Evolutionary conservation across 495 filamentous ascomycete genomes (phyloP).

Genomic region (Penicillium cataractarum): DNA sequence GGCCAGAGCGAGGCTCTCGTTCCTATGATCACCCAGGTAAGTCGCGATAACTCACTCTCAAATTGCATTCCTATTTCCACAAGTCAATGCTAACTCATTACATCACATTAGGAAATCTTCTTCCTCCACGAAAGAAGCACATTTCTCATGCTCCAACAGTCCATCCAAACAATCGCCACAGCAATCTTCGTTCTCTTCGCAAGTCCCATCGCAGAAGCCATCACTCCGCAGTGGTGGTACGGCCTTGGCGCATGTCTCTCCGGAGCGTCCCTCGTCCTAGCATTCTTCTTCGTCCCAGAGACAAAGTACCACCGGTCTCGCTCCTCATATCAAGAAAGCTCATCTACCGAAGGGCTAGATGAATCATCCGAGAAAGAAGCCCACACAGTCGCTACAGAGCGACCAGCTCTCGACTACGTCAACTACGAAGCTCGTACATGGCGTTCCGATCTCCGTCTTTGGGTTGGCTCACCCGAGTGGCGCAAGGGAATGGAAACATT

Average conservation of each 20-base stretch:
- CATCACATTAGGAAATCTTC: slow-evolving; percentile 32
- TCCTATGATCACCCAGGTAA: slow-evolving; percentile 39
- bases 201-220: slow-evolving; percentile 39
- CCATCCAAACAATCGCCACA: slow-evolving; percentile 34
- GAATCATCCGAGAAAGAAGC: slow-evolving; percentile 3
- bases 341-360: neutral
- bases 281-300: slow-evolving; percentile 70
- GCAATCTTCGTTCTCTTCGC: slow-evolving; percentile 36
- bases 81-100: neutral
- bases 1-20: slow-evolving; percentile 9
- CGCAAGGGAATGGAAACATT: slow-evolving; percentile 26
- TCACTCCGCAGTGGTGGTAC: slow-evolving; percentile 42
- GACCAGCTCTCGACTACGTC: slow-evolving; percentile 30
- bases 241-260: slow-evolving; percentile 33
- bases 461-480: slow-evolving; percentile 36
- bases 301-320: slow-evolving; percentile 55
- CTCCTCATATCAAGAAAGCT: slow-evolving; percentile 27
- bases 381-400: slow-evolving; percentile 16
- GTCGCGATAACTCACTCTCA: neutral
- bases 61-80: neutral
- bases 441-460: slow-evolving; percentile 34
- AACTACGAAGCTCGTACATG: slow-evolving; percentile 28
- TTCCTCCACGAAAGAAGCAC: slow-evolving; percentile 42
- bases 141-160: slow-evolving; percentile 37
- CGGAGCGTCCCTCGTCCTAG: slow-evolving; percentile 51